phyloP scores from a whole-genome alignment of 345 rosid species.

The Pseudoturritis turrita region DNA sequence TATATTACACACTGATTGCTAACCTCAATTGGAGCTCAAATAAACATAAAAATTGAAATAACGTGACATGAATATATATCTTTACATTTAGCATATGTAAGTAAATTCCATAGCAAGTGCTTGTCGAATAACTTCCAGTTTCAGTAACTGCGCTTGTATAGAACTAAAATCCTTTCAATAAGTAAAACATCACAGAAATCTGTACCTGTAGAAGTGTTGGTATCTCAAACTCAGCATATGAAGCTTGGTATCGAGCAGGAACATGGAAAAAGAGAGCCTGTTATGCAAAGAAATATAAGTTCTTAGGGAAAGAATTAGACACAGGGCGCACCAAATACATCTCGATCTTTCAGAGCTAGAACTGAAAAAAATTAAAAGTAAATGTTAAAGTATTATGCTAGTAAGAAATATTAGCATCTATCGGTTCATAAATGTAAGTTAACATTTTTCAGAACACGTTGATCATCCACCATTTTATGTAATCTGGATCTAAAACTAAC shows the following conservation, averaged over 20 bases:
- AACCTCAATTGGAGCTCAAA: neutral
- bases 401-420: neutral
- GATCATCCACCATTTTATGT: conserved; percentile 9
- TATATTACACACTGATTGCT: neutral
- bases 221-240: conserved; percentile 83
- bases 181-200: conserved; percentile 6
- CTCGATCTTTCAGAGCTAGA: neutral
- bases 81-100: conserved; percentile 1
- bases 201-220: conserved; percentile 88
- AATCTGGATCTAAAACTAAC: neutral
- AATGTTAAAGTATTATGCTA: neutral
- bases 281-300: conserved; percentile 16
- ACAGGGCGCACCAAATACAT: neutral
- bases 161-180: neutral
- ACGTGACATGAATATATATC: neutral
- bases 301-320: conserved; percentile 13
- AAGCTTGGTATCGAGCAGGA: conserved; percentile 77
- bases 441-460: neutral
- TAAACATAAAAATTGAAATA: neutral
- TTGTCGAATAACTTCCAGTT: neutral
- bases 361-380: neutral
- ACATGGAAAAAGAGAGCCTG: conserved; percentile 91
- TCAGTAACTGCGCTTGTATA: conserved; percentile 1
- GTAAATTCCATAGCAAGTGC: neutral
- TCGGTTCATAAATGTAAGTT: neutral